phyloP scores from a whole-genome alignment of 1,139 yeast genomes.

The Candida sojae region DNA sequence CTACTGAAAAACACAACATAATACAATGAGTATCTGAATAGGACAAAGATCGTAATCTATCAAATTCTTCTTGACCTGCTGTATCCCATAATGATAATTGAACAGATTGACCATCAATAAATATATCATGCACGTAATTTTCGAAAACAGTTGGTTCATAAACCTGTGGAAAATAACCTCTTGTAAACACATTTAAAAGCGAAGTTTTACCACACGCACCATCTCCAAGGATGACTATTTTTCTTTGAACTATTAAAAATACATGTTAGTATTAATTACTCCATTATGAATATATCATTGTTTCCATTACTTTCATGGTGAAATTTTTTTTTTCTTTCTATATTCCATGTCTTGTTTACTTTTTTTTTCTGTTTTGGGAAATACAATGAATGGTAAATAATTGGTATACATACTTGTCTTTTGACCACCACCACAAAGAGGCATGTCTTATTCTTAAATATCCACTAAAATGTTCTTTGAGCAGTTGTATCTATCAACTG shows the following conservation, averaged over 20 bases:
- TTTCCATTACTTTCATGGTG: neutral
- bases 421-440: slow-evolving; percentile 68
- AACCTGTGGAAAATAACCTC: slow-evolving; percentile 98
- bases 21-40: slow-evolving; percentile 96
- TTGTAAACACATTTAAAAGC: slow-evolving; percentile 87
- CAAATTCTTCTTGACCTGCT: slow-evolving; percentile 99
- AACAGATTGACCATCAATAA: slow-evolving; percentile 91
- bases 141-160: slow-evolving; percentile 98
- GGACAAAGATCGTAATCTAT: slow-evolving; percentile 42
- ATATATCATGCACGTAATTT: slow-evolving; percentile 95
- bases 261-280: slow-evolving; percentile 3
- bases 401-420: slow-evolving; percentile 53
- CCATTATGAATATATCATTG: no score
- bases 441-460: slow-evolving; percentile 38
- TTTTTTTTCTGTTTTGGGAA: slow-evolving; percentile 1
- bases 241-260: slow-evolving; percentile 60
- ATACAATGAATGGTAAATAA: neutral
- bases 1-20: slow-evolving; percentile 94
- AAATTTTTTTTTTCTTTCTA: neutral
- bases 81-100: slow-evolving; percentile 97
- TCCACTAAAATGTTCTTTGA: neutral
- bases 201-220: slow-evolving; percentile 72
- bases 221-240: slow-evolving; percentile 94
- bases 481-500: neutral
- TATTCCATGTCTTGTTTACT: neutral